Percentiles rank a stretch among this genome's conserved stretches.
Evolutionary conservation across 2,329 filamentous ascomycete species (phyloP).

Genomic region (Aspergillus sp.): DNA sequence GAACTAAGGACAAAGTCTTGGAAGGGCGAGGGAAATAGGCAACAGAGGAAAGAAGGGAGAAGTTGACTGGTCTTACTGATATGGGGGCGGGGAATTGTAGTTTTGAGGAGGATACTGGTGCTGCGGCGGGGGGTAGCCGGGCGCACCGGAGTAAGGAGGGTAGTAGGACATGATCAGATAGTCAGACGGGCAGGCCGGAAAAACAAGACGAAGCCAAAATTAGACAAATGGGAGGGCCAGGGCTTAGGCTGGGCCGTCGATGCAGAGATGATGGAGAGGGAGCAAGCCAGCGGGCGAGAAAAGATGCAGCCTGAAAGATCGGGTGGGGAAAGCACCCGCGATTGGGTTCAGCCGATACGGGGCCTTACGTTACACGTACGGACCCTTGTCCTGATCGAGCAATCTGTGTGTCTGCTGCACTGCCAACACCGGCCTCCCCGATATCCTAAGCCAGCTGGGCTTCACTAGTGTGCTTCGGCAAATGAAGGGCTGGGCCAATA

Average conservation of each 20-base stretch:
- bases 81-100: slow-evolving; percentile 41
- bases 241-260: slow-evolving; percentile 2
- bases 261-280: slow-evolving; percentile 7
- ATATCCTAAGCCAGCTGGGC: slow-evolving; percentile 11
- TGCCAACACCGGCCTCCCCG: slow-evolving; percentile 7
- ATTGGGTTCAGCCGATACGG: slow-evolving; percentile 4
- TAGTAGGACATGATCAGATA: slow-evolving; percentile 60
- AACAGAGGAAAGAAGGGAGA: slow-evolving; percentile 9
- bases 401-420: no score
- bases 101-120: slow-evolving; percentile 27
- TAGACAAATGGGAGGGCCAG: slow-evolving; percentile 8
- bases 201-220: slow-evolving; percentile 10
- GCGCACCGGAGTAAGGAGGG: slow-evolving; percentile 57
- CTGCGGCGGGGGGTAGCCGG: slow-evolving; percentile 54
- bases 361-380: slow-evolving; percentile 1
- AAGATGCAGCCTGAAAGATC: slow-evolving; percentile 20
- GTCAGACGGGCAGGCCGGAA: slow-evolving; percentile 10
- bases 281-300: slow-evolving; percentile 15
- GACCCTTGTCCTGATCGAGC: no score
- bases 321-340: slow-evolving; percentile 14
- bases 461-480: slow-evolving; percentile 5
- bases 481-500: background rate
- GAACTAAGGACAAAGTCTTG: background rate
- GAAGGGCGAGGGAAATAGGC: background rate
- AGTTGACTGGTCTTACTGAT: slow-evolving; percentile 30